These are phyloP conservation scores for Meyerozyma smithsonii DNA, from an alignment of 1,139 yeast species.

Conservation along the genomic window DNA sequence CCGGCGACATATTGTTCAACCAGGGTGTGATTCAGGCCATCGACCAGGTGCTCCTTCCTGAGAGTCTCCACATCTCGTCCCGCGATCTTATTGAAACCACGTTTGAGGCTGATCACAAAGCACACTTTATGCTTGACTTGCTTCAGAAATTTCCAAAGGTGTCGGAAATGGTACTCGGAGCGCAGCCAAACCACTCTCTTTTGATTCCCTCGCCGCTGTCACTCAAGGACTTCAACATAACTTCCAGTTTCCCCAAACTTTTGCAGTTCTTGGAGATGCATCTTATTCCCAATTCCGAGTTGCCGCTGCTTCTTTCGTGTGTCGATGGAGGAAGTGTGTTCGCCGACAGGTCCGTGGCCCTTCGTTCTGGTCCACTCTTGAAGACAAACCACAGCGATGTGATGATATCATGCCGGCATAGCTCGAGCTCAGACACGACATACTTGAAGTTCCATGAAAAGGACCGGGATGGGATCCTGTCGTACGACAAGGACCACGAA, in stretches of 20 bases:
- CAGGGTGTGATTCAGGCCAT: slow-evolving; percentile 85
- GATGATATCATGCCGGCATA: slow-evolving; percentile 38
- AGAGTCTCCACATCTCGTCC: slow-evolving; percentile 48
- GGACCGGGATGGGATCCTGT: slow-evolving; percentile 28
- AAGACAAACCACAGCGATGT: slow-evolving; percentile 35
- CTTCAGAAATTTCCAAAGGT: slow-evolving; percentile 34
- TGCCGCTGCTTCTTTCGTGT: slow-evolving; percentile 30
- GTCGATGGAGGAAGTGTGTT: slow-evolving; percentile 12
- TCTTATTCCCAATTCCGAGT: slow-evolving; percentile 53
- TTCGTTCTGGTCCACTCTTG: slow-evolving; percentile 4
- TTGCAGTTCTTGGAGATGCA: slow-evolving; percentile 62
- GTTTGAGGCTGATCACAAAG: slow-evolving; percentile 37
- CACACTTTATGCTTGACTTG: slow-evolving; percentile 43
- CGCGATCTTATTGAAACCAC: slow-evolving; percentile 49
- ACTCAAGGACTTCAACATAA: slow-evolving; percentile 48
- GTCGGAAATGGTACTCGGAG: slow-evolving; percentile 11
- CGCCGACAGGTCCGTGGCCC: background rate
- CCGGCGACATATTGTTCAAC: slow-evolving; percentile 68
- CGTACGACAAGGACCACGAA: slow-evolving; percentile 57
- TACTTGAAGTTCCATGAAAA: slow-evolving; percentile 22
- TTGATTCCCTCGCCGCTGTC: slow-evolving; percentile 68
- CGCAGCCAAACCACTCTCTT: slow-evolving; percentile 50
- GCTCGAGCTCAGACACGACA: slow-evolving; percentile 36
- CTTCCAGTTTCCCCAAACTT: slow-evolving; percentile 40
- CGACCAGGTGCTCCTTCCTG: slow-evolving; percentile 54